Conservation (phyloP, 208 protist species). For the Acanthamoeba lenticulata region DNA sequence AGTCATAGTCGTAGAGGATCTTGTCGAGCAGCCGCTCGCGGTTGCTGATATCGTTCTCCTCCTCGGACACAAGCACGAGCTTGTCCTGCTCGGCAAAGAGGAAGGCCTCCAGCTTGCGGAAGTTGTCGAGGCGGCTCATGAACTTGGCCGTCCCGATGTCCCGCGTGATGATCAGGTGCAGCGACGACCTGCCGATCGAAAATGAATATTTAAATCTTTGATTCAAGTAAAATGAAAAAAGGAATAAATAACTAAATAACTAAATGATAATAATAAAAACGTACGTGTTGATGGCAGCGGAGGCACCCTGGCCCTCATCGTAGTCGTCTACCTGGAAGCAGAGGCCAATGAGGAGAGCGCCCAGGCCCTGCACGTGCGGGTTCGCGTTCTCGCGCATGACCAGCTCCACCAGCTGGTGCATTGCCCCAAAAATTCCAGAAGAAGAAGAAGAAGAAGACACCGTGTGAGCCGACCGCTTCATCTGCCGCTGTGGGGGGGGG, state of each 20-base stretch:
- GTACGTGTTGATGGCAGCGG: not conserved
- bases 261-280: too few species aligned
- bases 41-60: not conserved
- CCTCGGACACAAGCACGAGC: not conserved
- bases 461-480: too few species aligned
- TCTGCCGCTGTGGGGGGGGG: not conserved
- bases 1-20: constrained; percentile 55
- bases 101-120: not conserved
- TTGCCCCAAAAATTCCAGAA: not conserved
- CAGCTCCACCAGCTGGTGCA: not conserved
- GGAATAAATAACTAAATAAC: too few species aligned
- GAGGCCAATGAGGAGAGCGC: not conserved
- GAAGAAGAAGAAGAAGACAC: not conserved
- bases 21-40: constrained; percentile 19
- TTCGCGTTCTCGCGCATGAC: not conserved
- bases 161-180: not conserved
- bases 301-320: not conserved
- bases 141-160: constrained; percentile 20
- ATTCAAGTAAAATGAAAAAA: not conserved
- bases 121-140: not conserved
- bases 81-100: constrained; percentile 39
- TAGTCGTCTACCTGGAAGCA: constrained; percentile 40
- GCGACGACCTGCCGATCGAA: not conserved
- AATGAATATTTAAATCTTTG: not conserved
- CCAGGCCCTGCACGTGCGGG: constrained; percentile 5